Evolutionary conservation across 371 early-diverging fungal genomes (phyloP).

Genomic region (Blakeslea trispora): DNA sequence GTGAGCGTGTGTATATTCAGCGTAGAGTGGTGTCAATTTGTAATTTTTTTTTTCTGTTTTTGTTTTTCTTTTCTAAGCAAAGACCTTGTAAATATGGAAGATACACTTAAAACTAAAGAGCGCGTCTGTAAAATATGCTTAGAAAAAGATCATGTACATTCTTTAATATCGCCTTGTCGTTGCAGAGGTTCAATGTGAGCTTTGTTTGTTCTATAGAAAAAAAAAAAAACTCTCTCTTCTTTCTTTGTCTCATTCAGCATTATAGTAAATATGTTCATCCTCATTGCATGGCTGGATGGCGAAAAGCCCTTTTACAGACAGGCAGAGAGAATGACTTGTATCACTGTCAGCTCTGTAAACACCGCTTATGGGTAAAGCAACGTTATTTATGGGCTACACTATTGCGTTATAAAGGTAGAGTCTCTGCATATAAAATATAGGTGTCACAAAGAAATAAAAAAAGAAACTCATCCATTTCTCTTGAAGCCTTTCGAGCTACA

Average conservation of each 20-base stretch:
- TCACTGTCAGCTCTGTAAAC: constrained; percentile 43
- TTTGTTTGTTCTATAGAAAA: background rate
- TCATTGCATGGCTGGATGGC: constrained; percentile 60
- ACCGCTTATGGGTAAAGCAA: constrained; percentile 31
- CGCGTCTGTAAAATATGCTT: constrained; percentile 56
- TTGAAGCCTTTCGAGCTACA: constrained; percentile 15
- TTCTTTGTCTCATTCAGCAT: background rate
- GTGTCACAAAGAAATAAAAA: background rate
- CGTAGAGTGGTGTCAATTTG: no score
- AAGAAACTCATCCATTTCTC: background rate
- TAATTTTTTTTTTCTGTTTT: background rate
- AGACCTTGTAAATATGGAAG: background rate
- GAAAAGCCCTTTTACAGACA: constrained; percentile 29
- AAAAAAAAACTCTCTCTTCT: background rate
- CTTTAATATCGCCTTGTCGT: constrained; percentile 57
- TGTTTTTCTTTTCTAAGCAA: background rate
- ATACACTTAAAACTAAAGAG: background rate
- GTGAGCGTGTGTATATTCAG: no score
- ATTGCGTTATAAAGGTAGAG: constrained; percentile 36
- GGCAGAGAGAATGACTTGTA: constrained; percentile 38
- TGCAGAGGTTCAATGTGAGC: constrained; percentile 62
- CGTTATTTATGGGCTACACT: constrained; percentile 26
- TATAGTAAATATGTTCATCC: constrained; percentile 63
- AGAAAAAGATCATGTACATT: constrained; percentile 42
- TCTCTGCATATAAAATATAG: background rate